Base-by-base conservation (phyloP, 805 yeast genomes). In the Zygoascus biomembranicola region DNA sequence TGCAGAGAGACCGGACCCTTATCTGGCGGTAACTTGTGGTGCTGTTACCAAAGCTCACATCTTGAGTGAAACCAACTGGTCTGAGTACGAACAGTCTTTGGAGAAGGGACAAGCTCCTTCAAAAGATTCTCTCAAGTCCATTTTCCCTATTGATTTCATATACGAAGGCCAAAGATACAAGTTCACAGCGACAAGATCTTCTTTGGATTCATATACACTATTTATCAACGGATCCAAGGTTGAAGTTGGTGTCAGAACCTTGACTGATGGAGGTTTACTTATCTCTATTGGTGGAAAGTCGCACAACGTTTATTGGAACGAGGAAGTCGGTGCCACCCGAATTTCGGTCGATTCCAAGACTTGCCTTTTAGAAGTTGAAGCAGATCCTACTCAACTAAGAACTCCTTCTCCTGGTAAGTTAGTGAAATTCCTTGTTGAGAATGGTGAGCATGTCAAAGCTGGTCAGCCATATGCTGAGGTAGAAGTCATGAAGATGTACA, bases 401-500 rank as follows among this genome's bases (percentile, higher is more conserved):
- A 89, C 99, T 37, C 99, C 99, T 46, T 94, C 99, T 31, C 99
- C 99, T 52, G 99, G 99, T 77, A 94, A 94, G 74, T 79, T 94
- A 61, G 96, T 92, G 57, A 88, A 88, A 68, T 94, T 83, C 69
- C 76, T 94, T 61, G 96, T 94, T 57, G 98, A 95, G 67, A 85
- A 84, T 63, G 99, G 99, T 61, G 99, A 92, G 59, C 98, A 92
- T 66, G 80, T 94, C 63, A 73, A 71, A 51, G 82, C 94, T 56
- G 98, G 98, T 57, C 95, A 92, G 73, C 84, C 97, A 47, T 95
- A 81, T 66, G 99, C 99, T 43, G 99, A 94, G 74, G 97, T 94
- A 54, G 99, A 94, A 74, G 99, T 94, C 61, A 94, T 94, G 99
- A 94, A 94, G 73, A 94, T 94, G 99, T 90, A 90, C 72, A 94